phyloP scores from a whole-genome alignment of 1,284 basidiomycete genomes.

The Sporisorium iseilematis-ciliati region DNA sequence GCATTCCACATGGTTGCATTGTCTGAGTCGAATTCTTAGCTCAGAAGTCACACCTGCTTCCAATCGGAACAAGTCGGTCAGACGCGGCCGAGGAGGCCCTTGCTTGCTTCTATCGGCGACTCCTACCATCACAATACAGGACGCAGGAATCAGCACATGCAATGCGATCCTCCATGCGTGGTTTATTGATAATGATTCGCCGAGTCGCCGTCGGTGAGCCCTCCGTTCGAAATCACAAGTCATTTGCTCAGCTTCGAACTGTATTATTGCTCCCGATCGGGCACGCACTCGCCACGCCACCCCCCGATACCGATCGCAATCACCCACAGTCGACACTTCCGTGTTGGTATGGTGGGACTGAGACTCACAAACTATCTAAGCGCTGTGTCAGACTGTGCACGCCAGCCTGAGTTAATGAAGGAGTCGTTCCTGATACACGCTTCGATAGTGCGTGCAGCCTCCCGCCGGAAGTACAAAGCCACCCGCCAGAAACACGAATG shows the following conservation, averaged over 20 bases:
- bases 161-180: too few species aligned
- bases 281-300: not conserved
- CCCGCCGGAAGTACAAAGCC: constrained; percentile 20
- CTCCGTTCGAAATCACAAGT: not conserved
- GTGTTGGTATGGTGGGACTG: too few species aligned
- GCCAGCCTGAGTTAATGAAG: constrained; percentile 11
- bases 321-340: too few species aligned
- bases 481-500: constrained; percentile 21
- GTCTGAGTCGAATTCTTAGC: too few species aligned
- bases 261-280: not conserved
- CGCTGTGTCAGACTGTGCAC: not conserved
- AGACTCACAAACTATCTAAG: too few species aligned
- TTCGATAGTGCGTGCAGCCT: constrained; percentile 13
- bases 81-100: not conserved
- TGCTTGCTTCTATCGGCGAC: not conserved
- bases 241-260: not conserved
- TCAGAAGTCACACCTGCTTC: not conserved
- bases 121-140: not conserved
- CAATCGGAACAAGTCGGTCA: constrained; percentile 1
- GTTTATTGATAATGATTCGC: constrained; percentile 9
- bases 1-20: too few species aligned
- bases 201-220: constrained; percentile 20
- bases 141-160: not conserved
- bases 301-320: not conserved
- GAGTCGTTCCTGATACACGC: constrained; percentile 21